Base-by-base conservation (phyloP, 2,329 filamentous ascomycete genomes). In the Mycosphaerella arachidis region DNA sequence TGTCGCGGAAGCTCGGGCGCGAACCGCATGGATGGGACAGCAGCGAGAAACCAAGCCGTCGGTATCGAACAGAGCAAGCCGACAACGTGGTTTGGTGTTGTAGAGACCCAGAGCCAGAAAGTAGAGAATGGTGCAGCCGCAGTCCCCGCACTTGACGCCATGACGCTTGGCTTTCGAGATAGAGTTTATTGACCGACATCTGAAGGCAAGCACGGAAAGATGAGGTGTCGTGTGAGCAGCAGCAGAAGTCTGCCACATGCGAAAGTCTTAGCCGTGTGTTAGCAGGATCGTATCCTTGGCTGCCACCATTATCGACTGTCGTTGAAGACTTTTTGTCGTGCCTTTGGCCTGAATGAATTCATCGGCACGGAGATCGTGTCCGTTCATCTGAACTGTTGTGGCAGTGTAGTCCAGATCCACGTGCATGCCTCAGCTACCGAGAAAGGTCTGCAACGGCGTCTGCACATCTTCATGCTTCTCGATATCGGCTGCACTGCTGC, bases 401-500 rank as follows among this genome's bases (percentile, higher is more conserved):
- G 24, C 24, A 24, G 24, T 24, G 24, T 24, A 24, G 24, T n/a
- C 24, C 24, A 24, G 24, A 24, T 24, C 24, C 24, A 24, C 24
- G 24, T 1, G 24, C 3, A 24, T 24, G 24, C 24, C 24, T 10
- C 16, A 37, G 48, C 31, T 51, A n/a, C 55, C 31, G 18, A 30
- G 31, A 29, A 57, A 10, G 10, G 55, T 7, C 29, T 53, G 56
- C 33, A 29, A 51, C 1, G 63, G 63, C 24, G 61, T 66, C 31
- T 53, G 52, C 20, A 43, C 51, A 6, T 63, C 64, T 18, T 59
- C 64, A n/a, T 56, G 24, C 48, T 58, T 62, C 33, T 71, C 72
- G 57, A 91, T 89, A 73, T 96, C 92, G 16, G 94, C 92, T 0
- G 90, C 88, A 65, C 89, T 82, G 70, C 92, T 97, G 29, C 92